Percentiles rank a stretch among this genome's conserved stretches.
phyloP scores from a whole-genome alignment of 2,329 filamentous ascomycete species.

The Pyrenophora tritici-repentis region DNA sequence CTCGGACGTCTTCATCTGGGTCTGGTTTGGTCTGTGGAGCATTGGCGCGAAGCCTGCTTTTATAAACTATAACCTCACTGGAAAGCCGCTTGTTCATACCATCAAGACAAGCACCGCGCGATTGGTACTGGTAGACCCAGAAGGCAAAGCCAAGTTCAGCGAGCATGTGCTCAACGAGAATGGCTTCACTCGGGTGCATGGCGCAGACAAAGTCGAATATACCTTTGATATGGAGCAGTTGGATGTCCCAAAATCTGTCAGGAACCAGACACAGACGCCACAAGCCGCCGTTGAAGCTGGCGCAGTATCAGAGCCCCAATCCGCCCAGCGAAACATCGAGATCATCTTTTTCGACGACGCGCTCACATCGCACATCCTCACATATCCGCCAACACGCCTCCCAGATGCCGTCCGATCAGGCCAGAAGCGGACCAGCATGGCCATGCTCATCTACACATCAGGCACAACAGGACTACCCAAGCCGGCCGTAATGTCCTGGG shows the following conservation, averaged over 20 bases:
- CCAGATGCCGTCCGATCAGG: conserved; percentile 33
- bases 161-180: conserved; percentile 36
- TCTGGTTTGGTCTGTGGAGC: conserved; percentile 47
- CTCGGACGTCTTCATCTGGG: conserved; percentile 43
- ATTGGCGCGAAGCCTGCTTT: conserved; percentile 48
- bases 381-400: conserved; percentile 35
- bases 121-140: conserved; percentile 64
- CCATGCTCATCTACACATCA: conserved; percentile 47
- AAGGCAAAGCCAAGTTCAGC: conserved; percentile 42
- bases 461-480: conserved; percentile 48
- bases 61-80: conserved; percentile 48
- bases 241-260: conserved; percentile 23
- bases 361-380: conserved; percentile 33
- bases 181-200: conserved; percentile 25
- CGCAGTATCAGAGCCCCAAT: conserved; percentile 12
- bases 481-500: conserved; percentile 39
- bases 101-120: conserved; percentile 62
- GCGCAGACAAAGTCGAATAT: conserved; percentile 25
- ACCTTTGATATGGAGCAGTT: conserved; percentile 30
- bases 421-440: conserved; percentile 37
- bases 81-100: conserved; percentile 53
- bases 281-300: conserved; percentile 13
- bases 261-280: conserved; percentile 24
- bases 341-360: conserved; percentile 40
- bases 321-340: conserved; percentile 29